phyloP scores from a whole-genome alignment of 257 asterid species.

The Schizonepeta tenuifolia region DNA sequence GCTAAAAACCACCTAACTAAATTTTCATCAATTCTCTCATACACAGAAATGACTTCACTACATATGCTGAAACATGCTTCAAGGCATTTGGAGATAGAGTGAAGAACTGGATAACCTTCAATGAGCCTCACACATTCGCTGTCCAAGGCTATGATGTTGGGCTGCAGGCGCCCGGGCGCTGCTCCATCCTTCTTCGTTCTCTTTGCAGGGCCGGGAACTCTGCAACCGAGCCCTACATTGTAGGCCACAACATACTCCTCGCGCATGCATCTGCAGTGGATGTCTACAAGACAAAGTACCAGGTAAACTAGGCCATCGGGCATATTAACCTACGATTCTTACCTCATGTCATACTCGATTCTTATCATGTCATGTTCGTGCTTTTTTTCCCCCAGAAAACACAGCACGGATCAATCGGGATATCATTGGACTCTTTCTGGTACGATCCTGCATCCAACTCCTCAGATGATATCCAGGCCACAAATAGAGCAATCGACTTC shows the following conservation, averaged over 20 bases:
- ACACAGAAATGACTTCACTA: conserved; percentile 67
- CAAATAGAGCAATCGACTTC: conserved; percentile 73
- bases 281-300: conserved; percentile 61
- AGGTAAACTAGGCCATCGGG: conserved; percentile 45
- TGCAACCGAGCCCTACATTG: conserved; percentile 78
- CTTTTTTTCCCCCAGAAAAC: conserved; percentile 37
- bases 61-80: conserved; percentile 81
- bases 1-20: background rate
- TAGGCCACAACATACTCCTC: conserved; percentile 69
- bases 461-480: conserved; percentile 56
- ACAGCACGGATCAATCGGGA: conserved; percentile 75
- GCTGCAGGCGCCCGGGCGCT: conserved; percentile 74
- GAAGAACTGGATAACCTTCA: conserved; percentile 93
- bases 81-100: conserved; percentile 82
- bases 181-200: conserved; percentile 58
- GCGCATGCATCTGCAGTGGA: conserved; percentile 63
- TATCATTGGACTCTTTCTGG: conserved; percentile 69
- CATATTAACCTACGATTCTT: background rate
- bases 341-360: background rate
- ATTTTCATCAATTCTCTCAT: background rate
- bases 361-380: background rate
- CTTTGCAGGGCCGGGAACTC: conserved; percentile 83
- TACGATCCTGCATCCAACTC: conserved; percentile 61
- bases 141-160: conserved; percentile 82
- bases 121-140: conserved; percentile 81